These are phyloP conservation scores for Yamadazyma epiphylla DNA, from an alignment of 1,139 yeast genomes.

Conservation along the genomic window DNA sequence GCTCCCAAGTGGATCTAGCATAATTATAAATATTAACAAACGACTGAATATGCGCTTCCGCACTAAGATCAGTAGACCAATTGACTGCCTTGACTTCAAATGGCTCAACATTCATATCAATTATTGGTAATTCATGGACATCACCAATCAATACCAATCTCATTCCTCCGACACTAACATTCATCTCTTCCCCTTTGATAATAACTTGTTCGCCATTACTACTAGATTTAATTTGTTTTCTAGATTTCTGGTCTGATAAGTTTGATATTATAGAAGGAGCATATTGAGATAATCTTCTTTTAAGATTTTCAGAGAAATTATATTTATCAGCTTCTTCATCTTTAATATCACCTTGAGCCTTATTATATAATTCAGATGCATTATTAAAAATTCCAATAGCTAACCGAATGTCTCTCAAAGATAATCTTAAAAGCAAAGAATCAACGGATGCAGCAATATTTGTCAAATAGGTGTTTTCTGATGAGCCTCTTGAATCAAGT, in stretches of 20 bases:
- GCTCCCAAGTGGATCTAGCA: conserved; percentile 95
- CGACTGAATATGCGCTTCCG: conserved; percentile 66
- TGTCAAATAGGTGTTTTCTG: conserved; percentile 53
- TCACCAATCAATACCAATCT: conserved; percentile 89
- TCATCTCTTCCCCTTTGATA: conserved; percentile 69
- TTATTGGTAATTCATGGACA: conserved; percentile 86
- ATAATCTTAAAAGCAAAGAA: conserved; percentile 75
- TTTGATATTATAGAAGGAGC: conserved; percentile 63
- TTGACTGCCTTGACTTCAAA: conserved; percentile 70
- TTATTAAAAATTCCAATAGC: conserved; percentile 70
- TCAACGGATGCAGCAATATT: conserved; percentile 71
- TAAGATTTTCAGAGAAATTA: conserved; percentile 60
- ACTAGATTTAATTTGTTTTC: conserved; percentile 7
- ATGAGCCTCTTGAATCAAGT: conserved; percentile 67
- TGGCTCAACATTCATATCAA: conserved; percentile 76
- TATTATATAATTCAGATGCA: conserved; percentile 57
- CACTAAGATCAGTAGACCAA: conserved; percentile 87
- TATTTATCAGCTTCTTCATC: conserved; percentile 22
- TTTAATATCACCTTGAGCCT: conserved; percentile 20
- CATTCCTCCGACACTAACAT: conserved; percentile 73
- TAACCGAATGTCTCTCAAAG: conserved; percentile 80
- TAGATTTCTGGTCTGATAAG: conserved; percentile 19
- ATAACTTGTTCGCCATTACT: conserved; percentile 29
- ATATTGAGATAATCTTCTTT: conserved; percentile 52
- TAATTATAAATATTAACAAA: conserved; percentile 82